Conservation (phyloP, 345 rosid species). For the Hirschfeldia incana region DNA sequence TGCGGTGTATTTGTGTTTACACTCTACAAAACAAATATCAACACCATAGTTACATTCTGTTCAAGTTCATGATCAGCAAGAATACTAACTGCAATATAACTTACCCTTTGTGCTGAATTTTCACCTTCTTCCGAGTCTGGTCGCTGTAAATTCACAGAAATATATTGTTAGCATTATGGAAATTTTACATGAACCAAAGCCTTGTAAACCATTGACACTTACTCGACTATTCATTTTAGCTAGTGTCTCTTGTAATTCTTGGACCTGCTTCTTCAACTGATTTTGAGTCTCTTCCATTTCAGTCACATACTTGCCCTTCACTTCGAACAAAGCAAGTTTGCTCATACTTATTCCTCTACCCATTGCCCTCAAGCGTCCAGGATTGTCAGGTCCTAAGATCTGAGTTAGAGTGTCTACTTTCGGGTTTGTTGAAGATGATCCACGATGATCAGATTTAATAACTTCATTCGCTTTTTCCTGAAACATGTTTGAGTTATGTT, state of each 20-base stretch:
- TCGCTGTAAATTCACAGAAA: not conserved
- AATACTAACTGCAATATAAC: not conserved
- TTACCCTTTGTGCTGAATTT: not conserved
- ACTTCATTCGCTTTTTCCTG: not conserved
- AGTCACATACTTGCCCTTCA: not conserved
- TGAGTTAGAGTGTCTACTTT: not conserved
- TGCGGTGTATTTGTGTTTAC: not conserved
- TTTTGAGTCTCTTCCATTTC: not conserved
- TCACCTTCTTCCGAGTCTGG: not conserved
- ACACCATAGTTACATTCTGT: not conserved
- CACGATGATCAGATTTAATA: not conserved
- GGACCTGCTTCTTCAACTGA: not conserved
- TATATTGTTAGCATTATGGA: not conserved
- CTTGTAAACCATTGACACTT: not conserved
- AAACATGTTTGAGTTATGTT: not conserved
- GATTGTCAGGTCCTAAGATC: not conserved
- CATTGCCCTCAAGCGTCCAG: not conserved
- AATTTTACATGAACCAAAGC: not conserved
- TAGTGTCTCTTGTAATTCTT: not conserved
- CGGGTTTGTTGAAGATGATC: not conserved
- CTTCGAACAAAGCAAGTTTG: not conserved
- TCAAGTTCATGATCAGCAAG: not conserved
- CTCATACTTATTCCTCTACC: not conserved
- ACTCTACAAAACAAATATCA: not conserved
- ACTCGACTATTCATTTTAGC: not conserved